Evolutionary conservation across 225 moss, liverwort and hornwort genomes (phyloP), one percentile per base, ranked within the genome.

Genomic region (Climacium dendroides): DNA sequence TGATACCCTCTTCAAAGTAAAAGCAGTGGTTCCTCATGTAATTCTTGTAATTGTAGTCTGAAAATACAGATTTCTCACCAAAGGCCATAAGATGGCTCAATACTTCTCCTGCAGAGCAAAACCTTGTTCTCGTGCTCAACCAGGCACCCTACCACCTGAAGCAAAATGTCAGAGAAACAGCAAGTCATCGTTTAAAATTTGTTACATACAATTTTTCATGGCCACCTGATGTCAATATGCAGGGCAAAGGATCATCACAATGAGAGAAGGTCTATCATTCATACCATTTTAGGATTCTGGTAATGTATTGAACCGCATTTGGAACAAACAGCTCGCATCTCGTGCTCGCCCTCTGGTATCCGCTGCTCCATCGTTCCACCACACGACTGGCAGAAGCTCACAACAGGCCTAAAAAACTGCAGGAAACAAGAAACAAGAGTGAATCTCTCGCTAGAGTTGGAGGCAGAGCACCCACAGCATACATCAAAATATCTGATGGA

Each of bases 271-370:
- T 74, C 15, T 9, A 66, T 64, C 64, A 59, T 81, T 83, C 78
- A 75, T 87, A 99, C 99, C 99, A 99, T 99, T 90, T 99, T 99
- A 45, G 99, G 99, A 89, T 99, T 99, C 87, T 96, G 97, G 87
- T 99, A 97, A 89, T 99, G 94, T 59, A 99, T 91, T 59, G 93
- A 85, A 77, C 94, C 93, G 71, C 99, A 99, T 69, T 93, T 93
- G 67, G 94, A 96, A 91, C 99, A 99, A 60, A 99, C 96, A 74
- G 91, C 95, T 87, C 97, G 95, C 81, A 96, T 87, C 89, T 96
- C 97, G 89, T 97, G 95, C 90, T 99, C 97, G 58, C 97, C 99
- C 47, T 88, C 89, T 26, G 99, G 99, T 73, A 99, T 93, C 87
- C 92, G 95, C 81, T 95, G 95, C 94, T 97, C 97, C 83, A 96